These are phyloP conservation scores for Xanthoconium stramineum DNA, from an alignment of 768 basidiomycete species.

Conservation along the genomic window DNA sequence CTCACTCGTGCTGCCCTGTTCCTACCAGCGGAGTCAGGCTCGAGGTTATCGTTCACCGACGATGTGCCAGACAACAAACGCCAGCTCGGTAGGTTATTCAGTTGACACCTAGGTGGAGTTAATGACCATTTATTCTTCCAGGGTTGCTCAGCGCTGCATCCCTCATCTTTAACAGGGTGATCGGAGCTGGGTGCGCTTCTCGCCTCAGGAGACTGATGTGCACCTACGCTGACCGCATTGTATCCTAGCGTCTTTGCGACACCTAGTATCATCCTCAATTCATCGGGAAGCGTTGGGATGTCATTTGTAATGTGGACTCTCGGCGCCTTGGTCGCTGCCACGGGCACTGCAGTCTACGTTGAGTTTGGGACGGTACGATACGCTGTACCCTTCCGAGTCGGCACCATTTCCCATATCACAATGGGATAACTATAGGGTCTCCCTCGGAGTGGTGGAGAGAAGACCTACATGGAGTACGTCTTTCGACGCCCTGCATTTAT, in stretches of 20 bases:
- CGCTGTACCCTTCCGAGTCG: not conserved
- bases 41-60: conserved; percentile 29
- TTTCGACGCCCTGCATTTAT: conserved; percentile 61
- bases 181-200: conserved; percentile 60
- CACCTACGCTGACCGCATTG: not conserved
- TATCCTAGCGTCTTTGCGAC: conserved; percentile 62
- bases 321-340: conserved; percentile 60
- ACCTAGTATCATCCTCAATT: conserved; percentile 61
- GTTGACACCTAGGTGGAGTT: not conserved
- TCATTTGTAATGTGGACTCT: conserved; percentile 69
- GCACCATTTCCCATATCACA: not conserved
- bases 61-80: conserved; percentile 48
- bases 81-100: conserved; percentile 43
- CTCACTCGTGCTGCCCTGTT: not conserved
- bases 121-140: not conserved
- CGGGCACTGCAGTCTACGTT: conserved; percentile 70
- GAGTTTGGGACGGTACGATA: conserved; percentile 65
- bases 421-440: conserved; percentile 44
- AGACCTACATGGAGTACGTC: conserved; percentile 73
- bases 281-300: conserved; percentile 69
- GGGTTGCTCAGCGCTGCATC: conserved; percentile 49
- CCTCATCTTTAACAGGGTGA: conserved; percentile 74
- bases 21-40: conserved; percentile 1
- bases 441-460: conserved; percentile 71
- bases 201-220: not conserved